Conservation (phyloP, 257 asterid genomes). For the Solanum tacnaense region DNA sequence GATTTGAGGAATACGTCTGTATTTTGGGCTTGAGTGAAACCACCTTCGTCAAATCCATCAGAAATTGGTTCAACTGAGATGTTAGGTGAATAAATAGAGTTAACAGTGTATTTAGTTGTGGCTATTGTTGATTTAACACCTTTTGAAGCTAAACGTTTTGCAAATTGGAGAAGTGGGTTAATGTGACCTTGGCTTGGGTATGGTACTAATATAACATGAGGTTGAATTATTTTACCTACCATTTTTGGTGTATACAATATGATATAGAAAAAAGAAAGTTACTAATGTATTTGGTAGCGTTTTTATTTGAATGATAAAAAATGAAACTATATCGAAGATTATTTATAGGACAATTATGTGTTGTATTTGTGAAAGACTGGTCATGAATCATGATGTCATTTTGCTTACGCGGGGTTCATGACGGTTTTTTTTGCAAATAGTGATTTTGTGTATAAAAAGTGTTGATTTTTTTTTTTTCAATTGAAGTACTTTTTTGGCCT, state of each 20-base stretch:
- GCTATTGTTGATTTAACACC: slow-evolving; percentile 53
- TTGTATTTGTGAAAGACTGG: accelerated
- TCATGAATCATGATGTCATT: not conserved
- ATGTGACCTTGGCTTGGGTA: slow-evolving; percentile 85
- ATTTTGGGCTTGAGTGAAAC: slow-evolving; percentile 10
- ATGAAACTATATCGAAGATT: not conserved
- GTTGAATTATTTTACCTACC: not conserved
- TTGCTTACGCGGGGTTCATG: not conserved
- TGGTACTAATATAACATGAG: slow-evolving; percentile 40
- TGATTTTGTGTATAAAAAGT: not conserved
- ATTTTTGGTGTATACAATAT: not conserved
- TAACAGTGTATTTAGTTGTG: slow-evolving; percentile 39
- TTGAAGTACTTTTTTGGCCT: not conserved
- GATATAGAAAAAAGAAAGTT: no score
- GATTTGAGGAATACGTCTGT: slow-evolving; percentile 24
- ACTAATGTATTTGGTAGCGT: not conserved
- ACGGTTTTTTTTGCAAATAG: not conserved
- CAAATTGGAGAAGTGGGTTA: slow-evolving; percentile 70
- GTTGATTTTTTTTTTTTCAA: not conserved
- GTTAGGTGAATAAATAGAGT: slow-evolving; percentile 22
- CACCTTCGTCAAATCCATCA: slow-evolving; percentile 46
- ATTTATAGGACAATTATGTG: not conserved
- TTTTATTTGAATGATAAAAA: not conserved
- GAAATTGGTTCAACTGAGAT: slow-evolving; percentile 41
- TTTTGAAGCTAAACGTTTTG: slow-evolving; percentile 54